Conservation (phyloP, 2,329 filamentous ascomycete species). For the Lasiodiplodia hormozganensis region DNA sequence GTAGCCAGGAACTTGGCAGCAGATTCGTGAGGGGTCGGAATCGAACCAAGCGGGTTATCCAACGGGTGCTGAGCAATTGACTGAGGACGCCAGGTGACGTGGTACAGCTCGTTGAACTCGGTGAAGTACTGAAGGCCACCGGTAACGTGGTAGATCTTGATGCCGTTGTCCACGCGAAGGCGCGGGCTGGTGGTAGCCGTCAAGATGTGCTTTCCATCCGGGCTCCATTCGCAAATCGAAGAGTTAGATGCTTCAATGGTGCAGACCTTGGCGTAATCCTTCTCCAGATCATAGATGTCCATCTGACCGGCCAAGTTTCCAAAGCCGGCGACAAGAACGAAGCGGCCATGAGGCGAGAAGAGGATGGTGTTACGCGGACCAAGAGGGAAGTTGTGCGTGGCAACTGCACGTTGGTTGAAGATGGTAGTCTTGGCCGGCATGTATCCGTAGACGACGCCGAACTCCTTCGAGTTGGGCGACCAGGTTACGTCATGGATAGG, state of each 20-base stretch:
- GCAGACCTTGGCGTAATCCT: constrained; percentile 89
- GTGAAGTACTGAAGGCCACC: constrained; percentile 93
- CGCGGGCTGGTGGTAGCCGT: constrained; percentile 97
- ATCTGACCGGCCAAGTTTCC: constrained; percentile 97
- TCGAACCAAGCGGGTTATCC: constrained; percentile 73
- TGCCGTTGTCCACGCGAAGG: constrained; percentile 93
- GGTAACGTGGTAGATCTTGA: constrained; percentile 92
- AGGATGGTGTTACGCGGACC: constrained; percentile 91
- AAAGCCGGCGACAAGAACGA: constrained; percentile 93
- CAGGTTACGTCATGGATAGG: constrained; percentile 98
- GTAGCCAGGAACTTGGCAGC: constrained; percentile 82
- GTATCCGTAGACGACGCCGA: constrained; percentile 95
- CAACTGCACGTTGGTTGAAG: constrained; percentile 87
- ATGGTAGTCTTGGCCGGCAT: constrained; percentile 99
- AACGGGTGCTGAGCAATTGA: constrained; percentile 65
- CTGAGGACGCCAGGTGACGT: constrained; percentile 84
- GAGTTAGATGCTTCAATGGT: constrained; percentile 96
- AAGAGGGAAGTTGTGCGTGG: constrained; percentile 84
- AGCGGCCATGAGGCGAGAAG: constrained; percentile 92
- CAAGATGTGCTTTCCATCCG: constrained; percentile 92
- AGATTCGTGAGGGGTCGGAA: constrained; percentile 82
- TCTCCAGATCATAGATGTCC: constrained; percentile 95
- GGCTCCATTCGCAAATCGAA: constrained; percentile 96
- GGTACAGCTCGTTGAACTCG: constrained; percentile 93
- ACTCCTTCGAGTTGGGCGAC: constrained; percentile 97